These are phyloP conservation scores for Rhodotorula paludigena DNA, from an alignment of 768 basidiomycete species.

Conservation along the genomic window DNA sequence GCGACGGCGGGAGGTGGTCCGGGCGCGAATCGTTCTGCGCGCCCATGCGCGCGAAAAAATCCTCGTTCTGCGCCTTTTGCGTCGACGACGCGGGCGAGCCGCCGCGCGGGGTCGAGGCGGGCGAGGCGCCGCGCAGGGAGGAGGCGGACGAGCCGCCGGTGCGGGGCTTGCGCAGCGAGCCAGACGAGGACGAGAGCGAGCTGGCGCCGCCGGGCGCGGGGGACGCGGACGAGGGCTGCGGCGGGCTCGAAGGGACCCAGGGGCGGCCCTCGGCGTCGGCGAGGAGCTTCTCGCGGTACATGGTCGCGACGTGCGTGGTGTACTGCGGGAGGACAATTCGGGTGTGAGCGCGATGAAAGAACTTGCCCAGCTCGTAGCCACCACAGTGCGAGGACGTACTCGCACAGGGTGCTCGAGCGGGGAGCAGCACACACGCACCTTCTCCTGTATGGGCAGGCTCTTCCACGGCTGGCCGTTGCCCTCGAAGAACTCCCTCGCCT, in stretches of 20 bases:
- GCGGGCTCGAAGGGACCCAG: slow-evolving; percentile 73
- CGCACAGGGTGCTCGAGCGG: slow-evolving; percentile 39
- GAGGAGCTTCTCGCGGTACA: slow-evolving; percentile 93
- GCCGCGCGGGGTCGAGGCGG: slow-evolving; percentile 7
- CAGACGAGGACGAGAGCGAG: slow-evolving; percentile 52
- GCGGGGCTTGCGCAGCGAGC: slow-evolving; percentile 46
- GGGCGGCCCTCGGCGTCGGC: slow-evolving; percentile 65
- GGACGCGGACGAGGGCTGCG: slow-evolving; percentile 48
- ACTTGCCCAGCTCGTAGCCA: too few species aligned
- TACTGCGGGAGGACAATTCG: slow-evolving; percentile 60
- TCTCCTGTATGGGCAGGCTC: slow-evolving; percentile 62
- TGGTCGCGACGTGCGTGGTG: slow-evolving; percentile 86
- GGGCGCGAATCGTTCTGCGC: slow-evolving; percentile 72
- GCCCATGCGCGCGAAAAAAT: slow-evolving; percentile 78
- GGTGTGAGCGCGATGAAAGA: slow-evolving; percentile 38
- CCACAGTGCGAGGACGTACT: too few species aligned
- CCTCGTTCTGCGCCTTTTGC: slow-evolving; percentile 71
- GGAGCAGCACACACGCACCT: too few species aligned
- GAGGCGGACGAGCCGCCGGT: not conserved
- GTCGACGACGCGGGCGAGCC: slow-evolving; percentile 40
- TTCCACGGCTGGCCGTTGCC: slow-evolving; percentile 65
- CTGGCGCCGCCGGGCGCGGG: slow-evolving; percentile 60
- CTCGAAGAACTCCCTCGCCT: slow-evolving; percentile 72
- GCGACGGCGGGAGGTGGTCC: slow-evolving; percentile 77
- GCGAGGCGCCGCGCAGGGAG: slow-evolving; percentile 3